phyloP scores from a whole-genome alignment of 306 rosid species.

The Begonia fuchsioides region DNA sequence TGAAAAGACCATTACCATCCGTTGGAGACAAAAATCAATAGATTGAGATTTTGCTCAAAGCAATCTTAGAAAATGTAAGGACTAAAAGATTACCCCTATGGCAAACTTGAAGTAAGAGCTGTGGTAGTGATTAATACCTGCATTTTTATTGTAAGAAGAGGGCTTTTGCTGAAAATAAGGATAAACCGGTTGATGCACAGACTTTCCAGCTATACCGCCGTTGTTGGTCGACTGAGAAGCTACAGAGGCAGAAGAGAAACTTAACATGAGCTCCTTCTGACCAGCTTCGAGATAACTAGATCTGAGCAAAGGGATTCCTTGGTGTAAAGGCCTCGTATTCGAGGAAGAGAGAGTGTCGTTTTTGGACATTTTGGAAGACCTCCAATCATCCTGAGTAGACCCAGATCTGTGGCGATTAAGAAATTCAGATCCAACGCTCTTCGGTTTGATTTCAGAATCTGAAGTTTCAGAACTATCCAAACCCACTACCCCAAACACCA shows the following conservation, averaged over 20 bases:
- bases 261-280: conserved; percentile 35
- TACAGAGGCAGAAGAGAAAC: conserved; percentile 34
- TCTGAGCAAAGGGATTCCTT: conserved; percentile 24
- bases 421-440: conserved; percentile 29
- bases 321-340: conserved; percentile 26
- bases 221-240: conserved; percentile 15
- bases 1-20: too few species aligned
- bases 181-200: conserved; percentile 11
- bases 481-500: conserved; percentile 33
- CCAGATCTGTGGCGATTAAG: conserved; percentile 22
- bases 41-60: neutral
- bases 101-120: too few species aligned
- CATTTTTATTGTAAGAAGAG: conserved; percentile 16
- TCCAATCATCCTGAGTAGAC: conserved; percentile 24
- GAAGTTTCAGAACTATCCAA: conserved; percentile 17
- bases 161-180: conserved; percentile 16
- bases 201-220: conserved; percentile 4
- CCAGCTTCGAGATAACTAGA: conserved; percentile 17
- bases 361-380: conserved; percentile 19
- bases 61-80: too few species aligned
- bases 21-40: neutral
- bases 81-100: too few species aligned
- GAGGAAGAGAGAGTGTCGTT: conserved; percentile 11
- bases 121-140: conserved; percentile 12
- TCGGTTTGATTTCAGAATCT: conserved; percentile 12